These are phyloP conservation scores for Podospora pseudoanserina DNA, from an alignment of 495 filamentous ascomycete genomes.

Conservation along the genomic window DNA sequence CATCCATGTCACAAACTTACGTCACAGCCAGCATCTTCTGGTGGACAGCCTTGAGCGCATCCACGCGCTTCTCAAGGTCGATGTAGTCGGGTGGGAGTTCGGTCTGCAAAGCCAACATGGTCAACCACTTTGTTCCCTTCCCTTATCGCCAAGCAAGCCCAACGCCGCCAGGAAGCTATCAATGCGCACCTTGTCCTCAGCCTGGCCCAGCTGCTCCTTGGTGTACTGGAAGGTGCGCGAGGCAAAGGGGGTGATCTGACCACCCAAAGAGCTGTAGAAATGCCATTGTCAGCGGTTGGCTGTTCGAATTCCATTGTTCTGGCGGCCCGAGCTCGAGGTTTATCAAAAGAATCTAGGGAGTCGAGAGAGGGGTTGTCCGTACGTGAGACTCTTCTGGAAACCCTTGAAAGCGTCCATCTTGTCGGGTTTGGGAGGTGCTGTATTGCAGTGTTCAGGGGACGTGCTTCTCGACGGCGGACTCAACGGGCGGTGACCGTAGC, in stretches of 20 bases:
- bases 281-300: conserved; percentile 13
- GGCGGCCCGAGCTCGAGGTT: not conserved
- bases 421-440: not conserved
- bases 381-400: conserved; percentile 35
- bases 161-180: not conserved
- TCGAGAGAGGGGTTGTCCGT: conserved; percentile 8
- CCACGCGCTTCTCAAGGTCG: conserved; percentile 97
- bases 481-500: not conserved
- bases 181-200: conserved; percentile 76
- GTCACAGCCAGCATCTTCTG: conserved; percentile 95
- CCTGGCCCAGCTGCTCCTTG: conserved; percentile 93
- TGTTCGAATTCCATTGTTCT: not conserved
- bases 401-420: conserved; percentile 38
- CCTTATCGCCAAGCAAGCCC: not conserved
- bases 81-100: conserved; percentile 96
- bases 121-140: conserved; percentile 16
- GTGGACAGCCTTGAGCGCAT: conserved; percentile 94
- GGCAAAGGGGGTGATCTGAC: conserved; percentile 78
- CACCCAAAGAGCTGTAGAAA: conserved; percentile 41
- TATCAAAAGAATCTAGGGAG: not conserved
- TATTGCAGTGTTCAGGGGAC: not conserved
- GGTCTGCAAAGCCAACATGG: conserved; percentile 52
- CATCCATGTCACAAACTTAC: conserved; percentile 52
- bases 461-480: not conserved
- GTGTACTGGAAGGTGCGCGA: conserved; percentile 93